Evolutionary conservation across 805 yeast species (phyloP), one percentile per base, ranked within the genome.

Genomic region (Yarrowia phangngaensis): DNA sequence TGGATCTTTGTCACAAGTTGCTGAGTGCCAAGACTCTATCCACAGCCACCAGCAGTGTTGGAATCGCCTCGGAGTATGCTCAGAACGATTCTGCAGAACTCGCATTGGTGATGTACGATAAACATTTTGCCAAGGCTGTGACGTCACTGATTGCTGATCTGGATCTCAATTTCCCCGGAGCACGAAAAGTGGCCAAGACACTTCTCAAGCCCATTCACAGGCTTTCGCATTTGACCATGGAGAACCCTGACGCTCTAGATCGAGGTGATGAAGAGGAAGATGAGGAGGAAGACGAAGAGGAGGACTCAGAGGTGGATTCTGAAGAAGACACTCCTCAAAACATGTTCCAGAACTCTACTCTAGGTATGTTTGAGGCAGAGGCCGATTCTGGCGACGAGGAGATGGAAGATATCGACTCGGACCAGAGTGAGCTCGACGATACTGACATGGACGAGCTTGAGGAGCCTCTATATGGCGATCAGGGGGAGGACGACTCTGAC

Each of bases 361-460:
- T 90, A 30, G 97, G 96, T 1, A 89, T 90, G 94, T 90, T 83
- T 61, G 97, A 90, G 57, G 80, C 84, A 29, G 84, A 74, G 24
- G 92, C 82, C 45, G 73, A 76, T 14, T 29, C 26, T 17, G 31
- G 13, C 15, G 32, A 48, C 22, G 53, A 45, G 34, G 51, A 31
- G 22, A 43, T 28, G 36, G 50, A 28, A 8, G 51, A 43, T 12
- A 30, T 28, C 20, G 30, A 20, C 12, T 36, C 49, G 11, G 32
- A 36, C 26, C 19, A 33, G 17, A 48, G 34, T 11, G 50, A 41
- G 41, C 27, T 24, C 13, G 40, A 31, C 16, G 52, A 40, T 13
- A 47, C 22, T 17, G 53, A 51, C n/a, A 32, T 29, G 30, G 26
- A 20, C 20, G 47, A 45, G 24, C 31, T 45, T 30, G 40, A 45